Base-by-base conservation (phyloP, 83 land plant genomes). In the Thuja plicata region DNA sequence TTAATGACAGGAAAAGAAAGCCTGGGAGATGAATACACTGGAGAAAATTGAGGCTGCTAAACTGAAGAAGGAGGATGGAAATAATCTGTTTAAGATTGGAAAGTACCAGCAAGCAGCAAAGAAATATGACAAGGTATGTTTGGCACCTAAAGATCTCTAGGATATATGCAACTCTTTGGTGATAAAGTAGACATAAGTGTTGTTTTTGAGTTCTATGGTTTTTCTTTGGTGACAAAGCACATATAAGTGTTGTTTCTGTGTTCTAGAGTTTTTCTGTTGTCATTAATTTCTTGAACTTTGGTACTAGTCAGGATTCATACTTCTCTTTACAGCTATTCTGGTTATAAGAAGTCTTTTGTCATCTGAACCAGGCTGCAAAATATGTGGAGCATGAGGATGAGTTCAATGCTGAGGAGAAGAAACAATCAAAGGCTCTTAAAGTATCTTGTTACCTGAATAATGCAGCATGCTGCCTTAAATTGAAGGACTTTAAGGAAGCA, bases 391-490 rank as follows among this genome's bases (percentile, higher is more conserved):
- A 92, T 71, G 94, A 93, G 77, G 90, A 80, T 0, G 41, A 88
- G 40, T 96, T 95, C 78, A 88, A 89, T 13, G 96, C 92, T 37
- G 96, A 88, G 45, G 93, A 97, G 84, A 91, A 93, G 86, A 96
- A 94, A 88, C 89, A 88, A n/a, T 95, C 89, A 0, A 97, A 97
- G 80, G 88, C 88, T 60, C 87, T 97, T 30, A 94, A 91, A 88
- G 93, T 97, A n/a, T 90, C 96, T 19, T 96, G 97, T 91, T 91
- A 90, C 88, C 89, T 97, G 83, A 97, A 97, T 89, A 87, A 87
- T 92, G 99, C 97, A n/a, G 99, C 99, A 1, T 96, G 97, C 91
- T 89, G 92, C 45, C 93, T 96, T 48, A 97, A 96, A 88, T 89
- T 95, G 45, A 94, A 92, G 16, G 92, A 96, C 30, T 96, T 85